phyloP scores from a whole-genome alignment of 2,329 filamentous ascomycete species.

The Ophiostoma sp. region DNA sequence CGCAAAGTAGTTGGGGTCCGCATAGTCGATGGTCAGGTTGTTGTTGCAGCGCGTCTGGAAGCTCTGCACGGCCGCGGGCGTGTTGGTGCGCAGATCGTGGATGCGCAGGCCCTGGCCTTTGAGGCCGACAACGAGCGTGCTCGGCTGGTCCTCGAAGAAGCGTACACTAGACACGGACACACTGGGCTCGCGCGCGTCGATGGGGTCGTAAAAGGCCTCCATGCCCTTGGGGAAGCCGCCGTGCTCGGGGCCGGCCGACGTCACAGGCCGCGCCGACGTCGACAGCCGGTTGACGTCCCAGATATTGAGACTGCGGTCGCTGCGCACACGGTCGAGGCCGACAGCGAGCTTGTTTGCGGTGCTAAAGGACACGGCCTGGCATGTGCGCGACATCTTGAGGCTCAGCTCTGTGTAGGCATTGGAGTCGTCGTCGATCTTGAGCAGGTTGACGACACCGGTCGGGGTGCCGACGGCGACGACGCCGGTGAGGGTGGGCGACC shows the following conservation, averaged over 20 bases:
- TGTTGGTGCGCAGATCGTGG: conserved; percentile 61
- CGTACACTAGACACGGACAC: conserved; percentile 77
- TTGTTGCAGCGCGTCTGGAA: conserved; percentile 64
- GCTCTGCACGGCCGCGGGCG: conserved; percentile 37
- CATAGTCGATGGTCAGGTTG: conserved; percentile 70
- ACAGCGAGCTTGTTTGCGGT: conserved; percentile 67
- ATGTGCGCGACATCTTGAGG: conserved; percentile 70
- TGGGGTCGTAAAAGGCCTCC: conserved; percentile 50
- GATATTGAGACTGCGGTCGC: conserved; percentile 75
- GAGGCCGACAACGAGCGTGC: conserved; percentile 69
- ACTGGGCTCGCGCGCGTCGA: conserved; percentile 56
- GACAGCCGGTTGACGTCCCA: conserved; percentile 68
- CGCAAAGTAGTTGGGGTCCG: conserved; percentile 78
- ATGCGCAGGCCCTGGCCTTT: conserved; percentile 69
- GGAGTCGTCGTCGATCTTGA: conserved; percentile 66
- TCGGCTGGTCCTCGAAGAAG: conserved; percentile 72
- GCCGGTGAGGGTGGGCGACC: conserved; percentile 57
- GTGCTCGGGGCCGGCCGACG: background rate
- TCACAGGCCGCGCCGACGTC: conserved; percentile 33
- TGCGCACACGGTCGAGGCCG: conserved; percentile 72
- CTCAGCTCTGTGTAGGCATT: conserved; percentile 61
- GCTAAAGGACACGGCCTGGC: conserved; percentile 77
- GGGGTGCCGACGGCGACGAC: conserved; percentile 71
- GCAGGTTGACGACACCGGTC: conserved; percentile 67
- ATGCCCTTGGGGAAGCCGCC: conserved; percentile 45